A percentile compares a stretch with the other conserved stretches of the same genome.
Evolutionary conservation across 2,329 filamentous ascomycete species (phyloP).

Genomic region (Elsinoe perseae): DNA sequence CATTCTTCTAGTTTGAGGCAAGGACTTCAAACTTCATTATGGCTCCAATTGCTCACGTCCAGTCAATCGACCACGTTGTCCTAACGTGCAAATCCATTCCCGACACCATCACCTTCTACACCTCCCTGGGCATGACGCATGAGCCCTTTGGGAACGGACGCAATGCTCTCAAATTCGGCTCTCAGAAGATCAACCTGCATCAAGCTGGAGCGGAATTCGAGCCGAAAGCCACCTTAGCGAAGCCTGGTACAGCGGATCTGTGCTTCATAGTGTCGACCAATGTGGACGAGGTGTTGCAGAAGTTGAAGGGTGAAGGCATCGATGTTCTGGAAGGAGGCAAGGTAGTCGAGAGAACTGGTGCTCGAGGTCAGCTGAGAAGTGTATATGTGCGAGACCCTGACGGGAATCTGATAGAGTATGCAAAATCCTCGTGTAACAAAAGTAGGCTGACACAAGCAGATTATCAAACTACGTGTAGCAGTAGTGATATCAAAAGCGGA

Average conservation of each 20-base stretch:
- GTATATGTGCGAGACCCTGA: slow-evolving; percentile 56
- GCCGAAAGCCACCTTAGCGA: slow-evolving; percentile 48
- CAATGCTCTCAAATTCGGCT: slow-evolving; percentile 50
- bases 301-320: slow-evolving; percentile 38
- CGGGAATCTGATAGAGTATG: slow-evolving; percentile 55
- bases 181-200: slow-evolving; percentile 56
- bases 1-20: neutral
- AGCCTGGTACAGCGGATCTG: slow-evolving; percentile 52
- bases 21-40: slow-evolving; percentile 15
- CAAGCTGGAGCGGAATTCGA: slow-evolving; percentile 52
- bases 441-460: neutral
- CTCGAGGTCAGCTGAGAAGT: slow-evolving; percentile 47
- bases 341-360: slow-evolving; percentile 50
- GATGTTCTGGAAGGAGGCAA: slow-evolving; percentile 44
- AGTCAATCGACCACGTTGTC: slow-evolving; percentile 53
- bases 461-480: neutral
- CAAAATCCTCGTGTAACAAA: slow-evolving; percentile 6
- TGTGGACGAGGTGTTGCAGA: slow-evolving; percentile 40
- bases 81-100: slow-evolving; percentile 49
- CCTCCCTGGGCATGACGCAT: slow-evolving; percentile 48
- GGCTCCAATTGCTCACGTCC: slow-evolving; percentile 24
- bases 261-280: slow-evolving; percentile 51
- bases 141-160: slow-evolving; percentile 42
- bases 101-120: slow-evolving; percentile 49
- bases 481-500: neutral